phyloP scores from a whole-genome alignment of 179 eudicot genomes.

The Spergularia azorica region DNA sequence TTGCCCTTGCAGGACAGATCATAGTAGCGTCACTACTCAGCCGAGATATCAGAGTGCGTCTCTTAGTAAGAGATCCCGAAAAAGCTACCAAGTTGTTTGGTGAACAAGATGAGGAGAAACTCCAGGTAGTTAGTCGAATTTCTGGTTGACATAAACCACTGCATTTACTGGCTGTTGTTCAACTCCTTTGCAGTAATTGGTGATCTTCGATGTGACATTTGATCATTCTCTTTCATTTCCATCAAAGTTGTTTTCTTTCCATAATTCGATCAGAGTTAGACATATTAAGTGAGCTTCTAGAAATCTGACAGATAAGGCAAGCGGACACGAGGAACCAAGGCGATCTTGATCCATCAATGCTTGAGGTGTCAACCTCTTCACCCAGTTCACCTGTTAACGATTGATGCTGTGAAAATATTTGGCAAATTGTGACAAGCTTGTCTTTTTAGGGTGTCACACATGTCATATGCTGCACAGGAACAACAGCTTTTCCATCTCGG shows the following conservation, averaged over 20 bases:
- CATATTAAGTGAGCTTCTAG: constrained; percentile 32
- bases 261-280: background rate
- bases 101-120: constrained; percentile 63
- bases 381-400: constrained; percentile 7
- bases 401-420: background rate
- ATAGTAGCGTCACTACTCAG: constrained; percentile 83
- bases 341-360: constrained; percentile 71
- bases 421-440: constrained; percentile 14
- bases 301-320: constrained; percentile 59
- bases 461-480: constrained; percentile 96
- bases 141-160: background rate
- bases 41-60: constrained; percentile 68
- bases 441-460: constrained; percentile 79
- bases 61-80: constrained; percentile 80
- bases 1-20: constrained; percentile 65
- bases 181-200: background rate
- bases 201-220: background rate
- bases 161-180: background rate
- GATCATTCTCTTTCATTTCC: background rate
- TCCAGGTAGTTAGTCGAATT: constrained; percentile 51
- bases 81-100: constrained; percentile 84
- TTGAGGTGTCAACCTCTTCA: constrained; percentile 53
- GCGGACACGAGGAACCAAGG: constrained; percentile 79
- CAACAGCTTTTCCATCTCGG: constrained; percentile 96
- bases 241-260: background rate